Percentiles rank a stretch among this genome's conserved stretches.
These are phyloP conservation scores for Coniochaeta sp. DNA, from an alignment of 2,329 filamentous ascomycete species.

Conservation along the genomic window DNA sequence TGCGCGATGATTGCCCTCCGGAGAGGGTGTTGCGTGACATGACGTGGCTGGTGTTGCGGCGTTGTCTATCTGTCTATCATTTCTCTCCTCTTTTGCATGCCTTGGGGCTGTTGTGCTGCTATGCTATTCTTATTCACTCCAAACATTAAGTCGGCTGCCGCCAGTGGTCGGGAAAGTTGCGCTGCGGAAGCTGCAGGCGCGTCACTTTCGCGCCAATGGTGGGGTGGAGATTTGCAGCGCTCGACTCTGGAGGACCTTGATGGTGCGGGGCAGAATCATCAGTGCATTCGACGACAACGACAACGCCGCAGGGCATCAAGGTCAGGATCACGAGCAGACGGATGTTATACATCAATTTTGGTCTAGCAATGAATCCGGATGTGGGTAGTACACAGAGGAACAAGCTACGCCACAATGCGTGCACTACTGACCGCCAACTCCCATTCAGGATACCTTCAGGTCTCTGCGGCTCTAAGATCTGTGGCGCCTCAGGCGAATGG, in stretches of 20 bases:
- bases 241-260: background rate
- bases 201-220: background rate
- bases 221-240: background rate
- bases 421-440: background rate
- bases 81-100: background rate
- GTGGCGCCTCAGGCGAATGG: background rate
- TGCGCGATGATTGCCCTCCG: conserved; percentile 22
- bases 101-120: too few relatives aligned
- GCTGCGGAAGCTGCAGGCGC: background rate
- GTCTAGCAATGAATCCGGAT: background rate
- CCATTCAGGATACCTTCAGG: background rate
- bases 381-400: background rate
- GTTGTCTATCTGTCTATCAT: background rate
- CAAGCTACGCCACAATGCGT: background rate
- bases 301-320: background rate
- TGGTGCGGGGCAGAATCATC: background rate
- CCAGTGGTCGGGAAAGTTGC: too few relatives aligned
- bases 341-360: background rate
- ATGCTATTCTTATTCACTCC: too few relatives aligned
- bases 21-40: background rate
- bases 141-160: too few relatives aligned
- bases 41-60: background rate
- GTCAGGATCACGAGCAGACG: background rate
- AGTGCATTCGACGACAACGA: background rate
- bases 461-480: background rate